Base-by-base conservation (phyloP, 768 basidiomycete genomes). In the Rhodotorula kratochvilovae region DNA sequence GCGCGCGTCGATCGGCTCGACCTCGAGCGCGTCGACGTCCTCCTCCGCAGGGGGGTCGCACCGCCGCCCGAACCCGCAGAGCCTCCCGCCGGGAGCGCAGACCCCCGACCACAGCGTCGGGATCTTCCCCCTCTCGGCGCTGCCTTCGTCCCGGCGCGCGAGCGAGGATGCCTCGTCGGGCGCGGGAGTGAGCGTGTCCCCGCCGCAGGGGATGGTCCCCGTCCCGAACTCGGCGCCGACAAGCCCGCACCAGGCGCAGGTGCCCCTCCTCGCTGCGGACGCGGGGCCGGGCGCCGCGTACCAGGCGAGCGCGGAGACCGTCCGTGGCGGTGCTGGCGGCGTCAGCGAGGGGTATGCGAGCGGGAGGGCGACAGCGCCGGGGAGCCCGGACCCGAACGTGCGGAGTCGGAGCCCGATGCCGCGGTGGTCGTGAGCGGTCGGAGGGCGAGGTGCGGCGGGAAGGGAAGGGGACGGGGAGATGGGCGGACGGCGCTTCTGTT, bases 1-100 rank as follows among this genome's bases (percentile, higher is more conserved):
- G 35, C 62, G 53, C 62, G 36, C 36, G 4, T 46, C 60, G 11
- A 33, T 50, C 59, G 55, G 39, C 43, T 48, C 54, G 19, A 15
- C 55, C 11, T 65, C 54, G 13, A 48, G 42, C 33, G 23, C 55
- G 23, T 57, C 64, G 13, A 33, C 55, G 3, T 57, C 55, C 27
- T 19, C 35, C 19, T 66, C 64, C 16, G 36, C 35, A n/a, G 42
- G 31, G 11, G 54, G 39, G 50, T n/a, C 58, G 27, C 61, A 56
- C 64, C 61, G 65, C n/a, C 64, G 70, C 6, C 60, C 64, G 39
- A 57, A 62, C 50, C 65, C 70, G 35, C 61, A 62, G 56, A 35
- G 21, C 31, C 2, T 62, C 17, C 64, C 64, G 8, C 48, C 62
- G 2, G 70, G 70, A n/a, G 66, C 70, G 8, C 61, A 67, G 39